Conservation (phyloP, 768 basidiomycete species). For the Tylopilus subfusipes region DNA sequence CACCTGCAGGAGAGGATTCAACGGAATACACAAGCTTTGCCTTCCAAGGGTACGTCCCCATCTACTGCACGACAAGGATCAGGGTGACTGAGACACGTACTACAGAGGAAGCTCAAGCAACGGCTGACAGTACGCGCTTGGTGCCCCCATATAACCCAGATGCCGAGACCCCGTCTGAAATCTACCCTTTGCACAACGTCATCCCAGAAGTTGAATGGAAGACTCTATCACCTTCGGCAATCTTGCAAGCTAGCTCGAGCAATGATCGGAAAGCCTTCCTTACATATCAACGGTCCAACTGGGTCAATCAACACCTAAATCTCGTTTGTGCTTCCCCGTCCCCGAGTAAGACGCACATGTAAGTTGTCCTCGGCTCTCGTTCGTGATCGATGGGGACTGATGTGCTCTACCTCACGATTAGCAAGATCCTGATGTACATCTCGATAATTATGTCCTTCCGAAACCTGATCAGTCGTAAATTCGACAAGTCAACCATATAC, state of each 20-base stretch:
- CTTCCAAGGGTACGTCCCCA: constrained; percentile 58
- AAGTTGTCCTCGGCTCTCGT: constrained; percentile 23
- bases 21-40: constrained; percentile 62
- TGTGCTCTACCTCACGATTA: constrained; percentile 25
- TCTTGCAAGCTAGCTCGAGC: constrained; percentile 50
- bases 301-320: constrained; percentile 68
- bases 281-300: constrained; percentile 59
- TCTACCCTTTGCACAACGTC: constrained; percentile 71
- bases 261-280: constrained; percentile 54
- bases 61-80: background rate
- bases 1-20: constrained; percentile 84
- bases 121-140: constrained; percentile 60
- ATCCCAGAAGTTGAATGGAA: constrained; percentile 82
- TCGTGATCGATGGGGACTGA: background rate
- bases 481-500: constrained; percentile 49
- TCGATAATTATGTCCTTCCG: constrained; percentile 77
- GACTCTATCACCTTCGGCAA: constrained; percentile 52
- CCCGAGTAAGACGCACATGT: constrained; percentile 63
- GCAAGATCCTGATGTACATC: constrained; percentile 77
- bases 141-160: constrained; percentile 71
- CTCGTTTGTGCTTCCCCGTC: constrained; percentile 39
- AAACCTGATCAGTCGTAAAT: constrained; percentile 38
- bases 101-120: constrained; percentile 64
- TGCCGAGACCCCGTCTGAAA: constrained; percentile 67
- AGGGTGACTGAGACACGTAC: background rate